Percentiles rank a stretch among this genome's conserved stretches.
These are phyloP conservation scores for Tricholoma bakamatsutake DNA, from an alignment of 768 basidiomycete species.

Conservation along the genomic window DNA sequence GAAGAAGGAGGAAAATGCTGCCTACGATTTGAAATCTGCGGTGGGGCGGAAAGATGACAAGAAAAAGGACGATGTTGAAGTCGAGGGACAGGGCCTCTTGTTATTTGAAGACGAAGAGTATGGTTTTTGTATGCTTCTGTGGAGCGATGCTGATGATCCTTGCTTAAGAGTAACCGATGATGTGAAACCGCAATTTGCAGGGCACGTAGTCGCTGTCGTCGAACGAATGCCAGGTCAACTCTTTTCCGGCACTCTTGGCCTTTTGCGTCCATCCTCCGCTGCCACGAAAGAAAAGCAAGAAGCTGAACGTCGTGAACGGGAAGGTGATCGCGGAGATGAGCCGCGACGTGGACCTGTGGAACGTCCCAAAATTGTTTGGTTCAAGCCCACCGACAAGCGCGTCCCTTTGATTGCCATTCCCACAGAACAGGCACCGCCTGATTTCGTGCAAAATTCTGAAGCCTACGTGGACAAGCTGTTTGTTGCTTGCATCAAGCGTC, in stretches of 20 bases:
- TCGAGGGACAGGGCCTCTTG: constrained; percentile 96
- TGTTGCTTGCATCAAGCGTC: constrained; percentile 97
- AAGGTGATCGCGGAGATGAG: constrained; percentile 87
- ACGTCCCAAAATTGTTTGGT: constrained; percentile 99
- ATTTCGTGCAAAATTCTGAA: constrained; percentile 94
- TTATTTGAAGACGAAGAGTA: constrained; percentile 97
- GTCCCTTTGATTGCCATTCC: constrained; percentile 98
- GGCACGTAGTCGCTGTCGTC: constrained; percentile 99
- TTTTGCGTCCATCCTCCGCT: constrained; percentile 91
- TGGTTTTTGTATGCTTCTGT: constrained; percentile 15
- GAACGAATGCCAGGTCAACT: constrained; percentile 99
- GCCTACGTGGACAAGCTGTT: constrained; percentile 87
- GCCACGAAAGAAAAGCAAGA: constrained; percentile 99
- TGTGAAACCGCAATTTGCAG: constrained; percentile 96
- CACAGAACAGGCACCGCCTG: constrained; percentile 94
- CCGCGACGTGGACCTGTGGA: constrained; percentile 73
- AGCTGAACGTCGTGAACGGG: constrained; percentile 93
- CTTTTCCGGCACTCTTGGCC: constrained; percentile 94
- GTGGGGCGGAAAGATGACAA: constrained; percentile 91
- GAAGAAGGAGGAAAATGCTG: constrained; percentile 98
- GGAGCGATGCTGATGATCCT: constrained; percentile 5
- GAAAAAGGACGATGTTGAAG: constrained; percentile 99
- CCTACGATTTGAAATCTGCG: constrained; percentile 77
- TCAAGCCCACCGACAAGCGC: constrained; percentile 98
- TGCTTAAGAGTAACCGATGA: constrained; percentile 84